Evolutionary conservation across 1,284 basidiomycete genomes (phyloP).

Genomic region (Gymnopus androsaceus): DNA sequence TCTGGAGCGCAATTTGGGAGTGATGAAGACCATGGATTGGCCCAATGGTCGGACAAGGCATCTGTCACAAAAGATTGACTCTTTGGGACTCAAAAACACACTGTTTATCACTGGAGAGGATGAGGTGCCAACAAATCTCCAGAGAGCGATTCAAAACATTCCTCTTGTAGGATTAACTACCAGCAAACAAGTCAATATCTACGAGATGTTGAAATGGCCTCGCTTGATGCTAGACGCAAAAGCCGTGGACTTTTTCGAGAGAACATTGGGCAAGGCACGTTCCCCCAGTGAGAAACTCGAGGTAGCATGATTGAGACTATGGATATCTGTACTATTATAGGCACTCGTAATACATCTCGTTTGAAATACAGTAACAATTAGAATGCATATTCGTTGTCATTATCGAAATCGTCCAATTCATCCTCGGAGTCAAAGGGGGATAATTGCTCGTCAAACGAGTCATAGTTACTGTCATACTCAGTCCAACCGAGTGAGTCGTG

Average conservation of each 20-base stretch:
- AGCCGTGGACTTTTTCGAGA: slow-evolving; percentile 72
- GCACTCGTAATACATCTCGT: not conserved
- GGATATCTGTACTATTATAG: not conserved
- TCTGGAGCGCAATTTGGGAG: slow-evolving; percentile 71
- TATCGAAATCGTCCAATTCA: not conserved
- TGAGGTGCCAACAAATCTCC: slow-evolving; percentile 54
- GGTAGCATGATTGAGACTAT: not conserved
- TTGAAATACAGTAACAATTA: not conserved
- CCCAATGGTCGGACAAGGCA: slow-evolving; percentile 67
- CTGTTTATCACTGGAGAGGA: slow-evolving; percentile 71
- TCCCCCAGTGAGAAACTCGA: not conserved
- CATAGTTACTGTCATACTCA: no score
- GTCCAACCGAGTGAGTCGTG: no score
- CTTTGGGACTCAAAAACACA: slow-evolving; percentile 66
- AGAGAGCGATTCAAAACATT: slow-evolving; percentile 64
- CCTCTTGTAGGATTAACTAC: slow-evolving; percentile 61
- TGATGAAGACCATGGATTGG: slow-evolving; percentile 77
- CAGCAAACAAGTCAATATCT: slow-evolving; percentile 71
- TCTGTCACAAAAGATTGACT: slow-evolving; percentile 58
- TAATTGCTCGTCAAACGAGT: no score
- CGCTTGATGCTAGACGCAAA: slow-evolving; percentile 69
- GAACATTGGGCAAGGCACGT: slow-evolving; percentile 48
- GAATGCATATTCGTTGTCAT: not conserved
- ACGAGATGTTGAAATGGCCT: slow-evolving; percentile 78
- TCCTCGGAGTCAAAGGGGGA: not conserved